Base-by-base conservation (phyloP, 2,329 filamentous ascomycete species). In the Lecanicillium sp. region DNA sequence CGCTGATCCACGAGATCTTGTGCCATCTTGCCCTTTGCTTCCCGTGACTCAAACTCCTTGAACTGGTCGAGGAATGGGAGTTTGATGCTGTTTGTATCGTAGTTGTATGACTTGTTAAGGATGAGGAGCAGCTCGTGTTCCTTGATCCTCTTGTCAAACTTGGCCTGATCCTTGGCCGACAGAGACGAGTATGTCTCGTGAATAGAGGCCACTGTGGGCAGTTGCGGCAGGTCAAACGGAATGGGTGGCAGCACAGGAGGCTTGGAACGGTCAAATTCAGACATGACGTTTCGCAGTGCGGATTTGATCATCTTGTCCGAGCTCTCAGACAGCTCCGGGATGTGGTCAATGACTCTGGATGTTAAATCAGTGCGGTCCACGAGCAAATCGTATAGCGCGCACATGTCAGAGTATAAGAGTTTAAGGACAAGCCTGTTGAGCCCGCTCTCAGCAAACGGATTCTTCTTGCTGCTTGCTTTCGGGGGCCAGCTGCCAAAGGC, bases 221-320 rank as follows among this genome's bases (percentile, higher is more conserved):
- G 62, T 47, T 81, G 74, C 3, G 92, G 90, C 4, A 87, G 69
- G 55, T 97, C 90, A 53, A 90, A 97, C 0, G 92, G 90, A 40
- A 97, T 79, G 0, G 90, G 87, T 1, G 92, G 92, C 43, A 90
- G 77, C 1, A 97, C 88, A 0, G 92, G 92, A 1, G 90, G 87
- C 12, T 82, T 86, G 8, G 85, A 90, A 43, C 84, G 79, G 56
- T 98, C 92, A 53, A 88, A 96, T 61, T 97, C 90, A 48, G 77
- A 81, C 46, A 96, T 71, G 11, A 96, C 75, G 45, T 80, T 81
- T 39, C 90, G 79, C 33, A 97, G 67, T 2, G 85, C 87, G 29
- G 80, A 73, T 18, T 78, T 69, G 10, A 77, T 71, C 17, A 82
- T 74, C 44, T 83, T 77, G 17, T 72, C 66, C 13, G 74, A 65